Evolutionary conservation across 495 filamentous ascomycete species (phyloP).

Genomic region (Penicillium turbatum): DNA sequence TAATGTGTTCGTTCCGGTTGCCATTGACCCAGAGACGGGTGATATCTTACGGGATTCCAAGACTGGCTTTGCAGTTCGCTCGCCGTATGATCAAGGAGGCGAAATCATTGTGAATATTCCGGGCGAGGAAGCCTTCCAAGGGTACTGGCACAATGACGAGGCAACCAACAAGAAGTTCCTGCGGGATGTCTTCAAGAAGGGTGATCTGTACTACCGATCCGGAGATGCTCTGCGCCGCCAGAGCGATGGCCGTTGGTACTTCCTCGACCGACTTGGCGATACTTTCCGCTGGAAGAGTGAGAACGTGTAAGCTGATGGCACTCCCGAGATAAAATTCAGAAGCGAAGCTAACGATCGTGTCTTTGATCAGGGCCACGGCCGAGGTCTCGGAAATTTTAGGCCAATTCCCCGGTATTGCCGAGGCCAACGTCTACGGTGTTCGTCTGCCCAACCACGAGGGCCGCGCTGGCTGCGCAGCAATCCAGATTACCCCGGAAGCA

Average conservation of each 20-base stretch:
- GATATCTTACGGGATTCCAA: conserved; percentile 59
- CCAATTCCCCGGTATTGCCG: conserved; percentile 58
- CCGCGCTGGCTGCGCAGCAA: conserved; percentile 64
- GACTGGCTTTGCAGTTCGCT: conserved; percentile 61
- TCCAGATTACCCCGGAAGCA: conserved; percentile 38
- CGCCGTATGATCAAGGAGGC: conserved; percentile 63
- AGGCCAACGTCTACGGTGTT: conserved; percentile 80
- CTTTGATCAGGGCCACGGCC: conserved; percentile 49
- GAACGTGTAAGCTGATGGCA: conserved; percentile 55
- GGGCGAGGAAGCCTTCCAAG: conserved; percentile 55
- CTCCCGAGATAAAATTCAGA: not conserved
- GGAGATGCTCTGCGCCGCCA: conserved; percentile 67
- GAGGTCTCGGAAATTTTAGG: conserved; percentile 70
- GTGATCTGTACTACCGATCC: conserved; percentile 70
- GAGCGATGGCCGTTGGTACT: conserved; percentile 70
- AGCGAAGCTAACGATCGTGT: not conserved
- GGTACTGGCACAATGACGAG: conserved; percentile 63
- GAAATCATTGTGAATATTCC: conserved; percentile 71
- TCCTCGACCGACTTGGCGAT: conserved; percentile 72
- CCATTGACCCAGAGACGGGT: conserved; percentile 62
- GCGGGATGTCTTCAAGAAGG: conserved; percentile 66
- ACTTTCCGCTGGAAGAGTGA: conserved; percentile 83
- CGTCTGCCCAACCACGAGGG: conserved; percentile 66
- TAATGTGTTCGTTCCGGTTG: conserved; percentile 59
- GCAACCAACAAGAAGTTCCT: conserved; percentile 68